Base-by-base conservation (phyloP, 192 early-diverging fungal species). In the Rhizophagus prolifer region DNA sequence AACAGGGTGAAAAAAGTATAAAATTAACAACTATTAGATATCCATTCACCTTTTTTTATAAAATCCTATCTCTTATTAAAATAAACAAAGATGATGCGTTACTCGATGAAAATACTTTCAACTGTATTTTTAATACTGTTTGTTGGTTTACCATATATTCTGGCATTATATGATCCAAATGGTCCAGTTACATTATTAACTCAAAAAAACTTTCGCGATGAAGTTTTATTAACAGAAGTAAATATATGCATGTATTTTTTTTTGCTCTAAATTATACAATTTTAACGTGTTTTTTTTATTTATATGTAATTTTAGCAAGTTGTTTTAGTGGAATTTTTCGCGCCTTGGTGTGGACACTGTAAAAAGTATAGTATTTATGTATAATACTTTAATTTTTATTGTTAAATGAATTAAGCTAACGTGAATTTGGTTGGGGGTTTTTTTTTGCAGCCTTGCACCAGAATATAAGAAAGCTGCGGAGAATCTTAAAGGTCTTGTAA, bases 321-420 rank as follows among this genome's bases (percentile, higher is more conserved):
- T 9, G 94, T 94, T 19, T 88, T 95, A 73, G 93, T 94, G 26
- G 95, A 97, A 81, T 98, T 98, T 82, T 97, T 91, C 78, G 97
- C 96, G 13, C 97, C 97, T 34, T 98, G 97, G 94, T 96, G 96
- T 83, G 95, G 95, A 25, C 93, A 97, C 83, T 98, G 97, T 82
- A 89, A 96, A 86, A 90, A 86, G 85, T 90, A 82, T 44, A 47
- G 83, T 61, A 23, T 47, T 46, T 21, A n/a, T n/a, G 13, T 3
- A 13, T 9, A 61, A n/a, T 36, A 30, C 4, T 26, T 12, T 31
- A 4, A 44, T 44, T 41, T 64, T 4, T 26, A 9, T 64, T 21
- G 66, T 25, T 61, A 28, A 76, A 50, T 14, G 4, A 30, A 36
- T 19, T 14, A 64, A 19, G 13, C 12, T 21, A n/a, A 66, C 34